These are phyloP conservation scores for Anthracocystis walkeri DNA, from an alignment of 1,284 basidiomycete genomes.

Conservation along the genomic window DNA sequence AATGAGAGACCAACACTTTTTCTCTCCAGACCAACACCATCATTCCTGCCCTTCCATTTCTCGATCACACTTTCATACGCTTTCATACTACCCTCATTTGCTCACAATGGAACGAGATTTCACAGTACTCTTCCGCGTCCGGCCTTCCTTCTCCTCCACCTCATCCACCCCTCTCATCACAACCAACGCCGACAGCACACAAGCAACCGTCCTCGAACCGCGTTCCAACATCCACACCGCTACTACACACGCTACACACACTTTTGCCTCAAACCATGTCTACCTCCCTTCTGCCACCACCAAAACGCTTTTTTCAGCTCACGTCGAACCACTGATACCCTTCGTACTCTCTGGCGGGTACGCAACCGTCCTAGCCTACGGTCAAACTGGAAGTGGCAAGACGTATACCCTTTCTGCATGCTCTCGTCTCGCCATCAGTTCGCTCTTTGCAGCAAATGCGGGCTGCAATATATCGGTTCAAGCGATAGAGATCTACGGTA, in stretches of 20 bases:
- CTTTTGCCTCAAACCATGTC: conserved; percentile 19
- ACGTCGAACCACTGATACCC: conserved; percentile 24
- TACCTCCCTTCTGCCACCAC: conserved; percentile 19
- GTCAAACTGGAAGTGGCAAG: conserved; percentile 37
- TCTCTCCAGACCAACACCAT: conserved; percentile 5
- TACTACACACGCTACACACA: conserved; percentile 12
- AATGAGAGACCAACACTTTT: conserved; percentile 9
- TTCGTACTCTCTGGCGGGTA: conserved; percentile 32
- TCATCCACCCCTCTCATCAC: background rate
- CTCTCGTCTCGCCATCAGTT: conserved; percentile 16
- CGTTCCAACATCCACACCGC: conserved; percentile 7
- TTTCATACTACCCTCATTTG: no score
- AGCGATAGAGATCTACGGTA: conserved; percentile 37
- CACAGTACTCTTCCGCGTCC: conserved; percentile 38
- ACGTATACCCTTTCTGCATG: conserved; percentile 24
- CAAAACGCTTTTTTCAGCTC: conserved; percentile 4
- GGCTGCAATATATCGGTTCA: conserved; percentile 9
- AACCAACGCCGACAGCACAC: background rate
- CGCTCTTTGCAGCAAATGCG: conserved; percentile 11
- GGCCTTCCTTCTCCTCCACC: conserved; percentile 14
- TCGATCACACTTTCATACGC: no score
- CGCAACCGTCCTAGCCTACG: conserved; percentile 38
- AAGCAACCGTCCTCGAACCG: conserved; percentile 23
- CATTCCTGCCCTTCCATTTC: background rate
- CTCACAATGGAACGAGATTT: conserved; percentile 36